phyloP scores from a whole-genome alignment of 371 early-diverging fungal species.

The Syncephalastrum contaminatum region DNA sequence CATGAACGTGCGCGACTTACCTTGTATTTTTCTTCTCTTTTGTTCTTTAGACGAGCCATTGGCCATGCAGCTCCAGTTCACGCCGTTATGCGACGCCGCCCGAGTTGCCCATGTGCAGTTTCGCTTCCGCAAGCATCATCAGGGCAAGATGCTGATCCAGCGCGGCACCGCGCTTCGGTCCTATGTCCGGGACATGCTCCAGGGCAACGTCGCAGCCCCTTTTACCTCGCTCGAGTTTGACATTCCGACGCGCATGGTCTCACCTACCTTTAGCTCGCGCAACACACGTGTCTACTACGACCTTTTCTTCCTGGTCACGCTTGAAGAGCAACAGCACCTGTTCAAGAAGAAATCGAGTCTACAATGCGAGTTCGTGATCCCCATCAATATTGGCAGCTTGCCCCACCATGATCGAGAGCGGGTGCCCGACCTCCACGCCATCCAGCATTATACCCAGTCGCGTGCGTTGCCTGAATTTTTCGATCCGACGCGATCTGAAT shows the following conservation, averaged over 20 bases:
- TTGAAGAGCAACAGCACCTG: conserved; percentile 31
- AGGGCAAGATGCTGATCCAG: conserved; percentile 46
- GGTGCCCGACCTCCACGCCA: conserved; percentile 31
- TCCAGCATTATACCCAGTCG: conserved; percentile 25
- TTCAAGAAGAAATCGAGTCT: conserved; percentile 24
- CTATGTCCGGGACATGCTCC: conserved; percentile 28
- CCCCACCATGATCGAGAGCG: conserved; percentile 63
- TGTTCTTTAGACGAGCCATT: conserved; percentile 37
- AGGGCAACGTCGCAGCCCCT: conserved; percentile 22
- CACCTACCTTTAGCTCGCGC: conserved; percentile 41
- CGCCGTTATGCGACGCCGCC: conserved; percentile 24
- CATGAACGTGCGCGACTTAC: background rate
- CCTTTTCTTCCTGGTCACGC: conserved; percentile 24
- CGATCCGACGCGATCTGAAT: conserved; percentile 13
- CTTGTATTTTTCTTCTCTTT: too few relatives aligned
- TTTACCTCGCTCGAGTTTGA: conserved; percentile 18
- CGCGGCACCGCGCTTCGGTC: conserved; percentile 46
- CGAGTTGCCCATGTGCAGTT: conserved; percentile 24
- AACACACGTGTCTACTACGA: conserved; percentile 47
- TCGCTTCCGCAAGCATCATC: conserved; percentile 48
- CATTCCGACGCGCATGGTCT: conserved; percentile 44
- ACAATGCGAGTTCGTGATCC: conserved; percentile 27
- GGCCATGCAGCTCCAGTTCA: conserved; percentile 36
- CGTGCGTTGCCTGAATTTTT: conserved; percentile 38
- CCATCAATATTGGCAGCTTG: conserved; percentile 88